These are phyloP conservation scores for Penicillium lividum DNA, from an alignment of 495 filamentous ascomycete genomes.

Conservation along the genomic window DNA sequence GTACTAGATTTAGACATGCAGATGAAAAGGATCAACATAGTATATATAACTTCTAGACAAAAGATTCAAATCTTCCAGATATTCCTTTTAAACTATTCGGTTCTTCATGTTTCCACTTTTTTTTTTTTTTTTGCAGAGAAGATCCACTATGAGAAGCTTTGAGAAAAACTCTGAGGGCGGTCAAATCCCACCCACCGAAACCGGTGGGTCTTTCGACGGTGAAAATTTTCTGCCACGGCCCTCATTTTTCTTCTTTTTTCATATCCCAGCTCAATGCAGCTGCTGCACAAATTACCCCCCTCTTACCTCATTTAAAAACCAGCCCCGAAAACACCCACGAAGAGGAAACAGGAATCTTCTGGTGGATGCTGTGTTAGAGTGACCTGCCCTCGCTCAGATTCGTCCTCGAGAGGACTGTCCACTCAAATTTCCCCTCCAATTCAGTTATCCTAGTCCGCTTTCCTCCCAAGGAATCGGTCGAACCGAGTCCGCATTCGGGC, in stretches of 20 bases:
- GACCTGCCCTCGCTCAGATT: slow-evolving; percentile 32
- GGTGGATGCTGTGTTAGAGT: slow-evolving; percentile 51
- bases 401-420: slow-evolving; percentile 50
- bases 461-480: slow-evolving; percentile 35
- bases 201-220: slow-evolving; percentile 16
- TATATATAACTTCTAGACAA: neutral
- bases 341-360: slow-evolving; percentile 11
- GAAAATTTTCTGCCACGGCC: slow-evolving; percentile 28
- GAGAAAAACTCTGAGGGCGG: slow-evolving; percentile 21
- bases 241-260: slow-evolving; percentile 20
- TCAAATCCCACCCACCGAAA: slow-evolving; percentile 13
- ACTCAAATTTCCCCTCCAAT: slow-evolving; percentile 30
- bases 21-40: too few species aligned
- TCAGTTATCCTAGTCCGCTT: slow-evolving; percentile 32
- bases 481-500: slow-evolving; percentile 39
- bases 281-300: slow-evolving; percentile 15
- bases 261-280: slow-evolving; percentile 30
- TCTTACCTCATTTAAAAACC: slow-evolving; percentile 3
- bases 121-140: slow-evolving; percentile 5
- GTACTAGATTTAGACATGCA: too few species aligned
- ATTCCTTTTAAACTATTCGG: neutral
- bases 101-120: slow-evolving; percentile 4
- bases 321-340: neutral
- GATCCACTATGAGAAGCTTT: slow-evolving; percentile 8
- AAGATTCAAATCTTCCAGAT: neutral